A percentile compares a stretch with the other conserved stretches of the same genome.
These are phyloP conservation scores for Panicum miliaceum DNA, from an alignment of 176 grass and related monocot species.

Conservation along the genomic window DNA sequence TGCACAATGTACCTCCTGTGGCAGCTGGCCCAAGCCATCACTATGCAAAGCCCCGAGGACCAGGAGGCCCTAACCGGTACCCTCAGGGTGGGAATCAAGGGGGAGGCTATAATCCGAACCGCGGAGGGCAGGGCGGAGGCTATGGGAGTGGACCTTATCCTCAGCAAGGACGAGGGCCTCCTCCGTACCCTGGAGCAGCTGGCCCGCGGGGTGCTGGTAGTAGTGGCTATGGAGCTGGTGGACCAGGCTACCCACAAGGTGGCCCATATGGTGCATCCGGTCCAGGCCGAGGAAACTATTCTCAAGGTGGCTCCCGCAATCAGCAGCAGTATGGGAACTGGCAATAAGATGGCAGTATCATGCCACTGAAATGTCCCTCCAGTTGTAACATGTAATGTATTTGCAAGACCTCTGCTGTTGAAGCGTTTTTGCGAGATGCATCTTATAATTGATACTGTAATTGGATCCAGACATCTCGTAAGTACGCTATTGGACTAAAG, in stretches of 20 bases:
- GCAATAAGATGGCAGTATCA: slow-evolving; percentile 52
- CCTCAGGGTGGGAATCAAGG: slow-evolving; percentile 68
- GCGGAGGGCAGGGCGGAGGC: slow-evolving; percentile 70
- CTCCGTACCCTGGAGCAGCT: slow-evolving; percentile 57
- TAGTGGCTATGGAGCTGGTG: slow-evolving; percentile 57
- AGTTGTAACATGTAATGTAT: no score
- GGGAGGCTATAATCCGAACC: slow-evolving; percentile 68
- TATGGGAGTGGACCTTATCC: slow-evolving; percentile 73
- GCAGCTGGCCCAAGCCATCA: slow-evolving; percentile 74
- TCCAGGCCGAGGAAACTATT: slow-evolving; percentile 62
- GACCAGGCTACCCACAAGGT: slow-evolving; percentile 68
- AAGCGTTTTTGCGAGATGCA: not conserved
- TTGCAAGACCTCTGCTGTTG: not conserved
- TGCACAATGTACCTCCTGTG: slow-evolving; percentile 71
- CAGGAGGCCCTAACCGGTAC: slow-evolving; percentile 78
- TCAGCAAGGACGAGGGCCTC: slow-evolving; percentile 70
- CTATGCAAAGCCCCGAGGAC: slow-evolving; percentile 78
- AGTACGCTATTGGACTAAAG: not conserved
- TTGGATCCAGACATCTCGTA: not conserved
- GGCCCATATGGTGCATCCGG: slow-evolving; percentile 70
- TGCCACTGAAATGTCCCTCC: not conserved
- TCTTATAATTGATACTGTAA: not conserved
- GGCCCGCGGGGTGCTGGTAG: slow-evolving; percentile 46
- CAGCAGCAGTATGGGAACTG: slow-evolving; percentile 82
- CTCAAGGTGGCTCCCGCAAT: slow-evolving; percentile 61